Evolutionary conservation across 345 rosid genomes (phyloP), one percentile per base, ranked within the genome.

Genomic region (Ailanthus altissimus): DNA sequence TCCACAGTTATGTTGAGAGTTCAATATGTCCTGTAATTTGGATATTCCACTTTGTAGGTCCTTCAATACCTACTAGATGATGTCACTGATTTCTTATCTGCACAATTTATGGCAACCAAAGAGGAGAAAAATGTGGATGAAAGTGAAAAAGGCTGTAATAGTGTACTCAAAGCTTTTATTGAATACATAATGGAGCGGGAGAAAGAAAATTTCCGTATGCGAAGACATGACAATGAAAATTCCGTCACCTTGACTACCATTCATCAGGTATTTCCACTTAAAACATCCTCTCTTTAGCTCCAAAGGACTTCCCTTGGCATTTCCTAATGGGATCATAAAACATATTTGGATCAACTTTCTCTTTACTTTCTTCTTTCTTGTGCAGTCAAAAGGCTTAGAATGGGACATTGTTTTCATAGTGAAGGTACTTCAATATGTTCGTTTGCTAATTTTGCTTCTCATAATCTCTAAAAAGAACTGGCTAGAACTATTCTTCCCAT

Each of bases 331-430:
- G 68, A 13, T 63, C 56, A 23, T 23, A 14, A 32, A 56, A 57
- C 57, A 47, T 49, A 65, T 51, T 75, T 51, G 53, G 45, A 28
- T 67, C 14, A 57, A 65, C 40, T 70, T 66, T 62, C 26, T 23
- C n/a, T 74, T 64, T 61, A 65, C 71, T 21, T 80, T 63, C 59
- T 43, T 60, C 40, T 72, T 57, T 56, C 81, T 61, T 81, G 67
- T 85, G 91, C 90, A 93, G 99, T 93, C 99, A 28, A 95, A 95
- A 87, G 99, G 99, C 81, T 85, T 95, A 76, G 99, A 95, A 74
- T 95, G 99, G 99, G 99, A 93, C 84, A 70, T 83, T 49, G 98
- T 93, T 82, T 95, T 95, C 89, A 85, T 95, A 75, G 89, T 91
- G 79, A 95, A 93, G 98, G 99, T 95, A 88, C 50, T 74, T 73